Evolutionary conservation across 768 basidiomycete genomes (phyloP).

Genomic region (Mycena crocata): DNA sequence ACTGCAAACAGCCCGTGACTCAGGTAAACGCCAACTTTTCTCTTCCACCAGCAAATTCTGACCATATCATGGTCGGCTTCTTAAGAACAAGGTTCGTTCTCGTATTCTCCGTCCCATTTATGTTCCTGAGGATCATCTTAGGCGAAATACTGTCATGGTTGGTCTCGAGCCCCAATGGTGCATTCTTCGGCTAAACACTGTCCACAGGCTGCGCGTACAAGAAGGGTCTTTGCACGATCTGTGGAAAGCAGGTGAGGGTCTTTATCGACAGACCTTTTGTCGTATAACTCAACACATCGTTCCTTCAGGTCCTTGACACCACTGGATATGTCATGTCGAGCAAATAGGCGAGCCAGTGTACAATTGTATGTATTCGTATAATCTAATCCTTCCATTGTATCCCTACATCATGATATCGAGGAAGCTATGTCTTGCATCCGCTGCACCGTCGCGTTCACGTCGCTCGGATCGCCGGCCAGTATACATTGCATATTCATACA

Average conservation of each 20-base stretch:
- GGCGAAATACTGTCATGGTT: conserved; percentile 94
- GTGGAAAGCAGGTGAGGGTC: conserved; percentile 88
- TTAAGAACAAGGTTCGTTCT: no score
- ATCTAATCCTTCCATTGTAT: conserved; percentile 12
- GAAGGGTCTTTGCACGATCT: conserved; percentile 88
- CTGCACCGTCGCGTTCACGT: no score
- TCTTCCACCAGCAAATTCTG: no score
- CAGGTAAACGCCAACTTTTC: conserved; percentile 89
- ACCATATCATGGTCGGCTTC: no score
- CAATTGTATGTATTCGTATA: conserved; percentile 33
- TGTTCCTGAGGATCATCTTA: no score
- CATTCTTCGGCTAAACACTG: conserved; percentile 14
- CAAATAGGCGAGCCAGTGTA: conserved; percentile 59
- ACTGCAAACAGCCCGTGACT: conserved; percentile 85
- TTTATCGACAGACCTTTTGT: no score
- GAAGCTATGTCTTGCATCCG: no score
- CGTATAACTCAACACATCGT: no score
- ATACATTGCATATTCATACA: conserved; percentile 47
- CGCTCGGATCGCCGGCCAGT: neutral
- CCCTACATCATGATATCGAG: no score
- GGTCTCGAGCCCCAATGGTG: conserved; percentile 37
- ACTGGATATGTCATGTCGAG: conserved; percentile 87
- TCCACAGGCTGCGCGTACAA: conserved; percentile 88
- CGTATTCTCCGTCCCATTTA: no score
- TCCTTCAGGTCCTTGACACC: no score